Base-by-base conservation (phyloP, 2,329 filamentous ascomycete species). In the Fusarium albosuccineum region DNA sequence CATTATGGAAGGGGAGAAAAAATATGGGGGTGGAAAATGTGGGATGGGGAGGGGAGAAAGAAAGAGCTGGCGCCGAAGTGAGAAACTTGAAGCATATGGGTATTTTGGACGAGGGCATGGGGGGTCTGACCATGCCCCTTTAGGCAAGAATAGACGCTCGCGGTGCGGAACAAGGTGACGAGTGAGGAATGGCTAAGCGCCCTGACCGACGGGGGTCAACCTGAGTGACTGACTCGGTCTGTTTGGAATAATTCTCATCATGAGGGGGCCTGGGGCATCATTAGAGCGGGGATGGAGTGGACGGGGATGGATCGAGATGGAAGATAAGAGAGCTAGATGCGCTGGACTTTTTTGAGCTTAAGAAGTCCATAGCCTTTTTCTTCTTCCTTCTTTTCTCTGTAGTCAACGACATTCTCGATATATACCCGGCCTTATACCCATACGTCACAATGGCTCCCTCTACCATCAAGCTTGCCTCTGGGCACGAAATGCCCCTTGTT, bases 401-500 rank as follows among this genome's bases (percentile, higher is more conserved):
- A 29, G 41, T 17, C n/a, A 27, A 22, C 22, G 22, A 22, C 22
- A 22, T 22, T 22, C 22, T 22, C 22, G 22, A 22, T 22, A 4
- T 22, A 22, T 22, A 22, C 17, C 17, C 17, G 17, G 17, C 17
- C 17, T 22, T 59, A n/a, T 39, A 22, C 48, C 34, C 51, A 30
- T 27, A 39, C 50, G 33, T 52, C 50, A 54, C 52, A 62, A 68
- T 71, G 68, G 61, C 63, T 52, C 51, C 57, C 33, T 66, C 68
- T 51, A 68, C 66, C 11, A n/a, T 64, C 41, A 72, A 72, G 66
- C 66, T 72, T 22, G 68, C 70, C 54, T 71, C 70, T 26, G 68
- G 70, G 56, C 49, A 72, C 22, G 70, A 73, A 45, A 73, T 73
- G 70, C 70, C 70, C 45, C 61, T 73, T 27, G 87, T 89, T 50